Base-by-base conservation (phyloP, 805 yeast species). In the Blastobotrys chiropterorum region DNA sequence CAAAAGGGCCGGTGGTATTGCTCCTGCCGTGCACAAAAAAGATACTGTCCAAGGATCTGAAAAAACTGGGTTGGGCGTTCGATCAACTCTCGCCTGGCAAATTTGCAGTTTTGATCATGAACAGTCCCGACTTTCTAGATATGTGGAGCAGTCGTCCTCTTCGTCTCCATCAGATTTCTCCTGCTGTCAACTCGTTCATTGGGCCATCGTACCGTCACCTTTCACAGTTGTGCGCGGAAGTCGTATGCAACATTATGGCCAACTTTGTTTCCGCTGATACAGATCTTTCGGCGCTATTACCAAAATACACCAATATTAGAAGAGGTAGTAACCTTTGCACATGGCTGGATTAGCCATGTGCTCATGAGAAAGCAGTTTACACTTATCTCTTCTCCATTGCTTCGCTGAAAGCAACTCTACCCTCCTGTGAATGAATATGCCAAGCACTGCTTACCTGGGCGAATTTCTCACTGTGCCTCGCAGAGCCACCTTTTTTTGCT, bases 121-220 rank as follows among this genome's bases (percentile, higher is more conserved):
- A 89, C 69, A 86, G 94, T 14, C 95, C 96, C 1, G 97, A 89
- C 72, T 89, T 89, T 77, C 95, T 21, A 80, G 97, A 67, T 84
- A 87, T 70, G 85, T 95, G 7, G 77, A 74, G 56, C 81, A 80
- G 19, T 73, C 77, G 48, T 66, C 60, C 43, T 71, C 79, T 59
- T 62, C 4, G 62, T 85, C 40, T 74, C 92, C 1, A 80, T 90
- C 55, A 96, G 96, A 38, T 54, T 85, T 17, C 87, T 60, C 88
- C 87, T 69, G 84, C 90, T 2, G 61, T 88, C 53, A 89, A 95
- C 34, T 83, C 95, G 3, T 74, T 90, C 58, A 83, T 90, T 64
- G 96, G 97, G 66, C 90, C 53, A 72, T 89, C 54, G 88, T 89
- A 19, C 82, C 95, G 21, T 83, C 95, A 6, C 86, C 96, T 1